These are phyloP conservation scores for Neostapfia colusana DNA, from an alignment of 176 grass and related monocot genomes.

Conservation along the genomic window DNA sequence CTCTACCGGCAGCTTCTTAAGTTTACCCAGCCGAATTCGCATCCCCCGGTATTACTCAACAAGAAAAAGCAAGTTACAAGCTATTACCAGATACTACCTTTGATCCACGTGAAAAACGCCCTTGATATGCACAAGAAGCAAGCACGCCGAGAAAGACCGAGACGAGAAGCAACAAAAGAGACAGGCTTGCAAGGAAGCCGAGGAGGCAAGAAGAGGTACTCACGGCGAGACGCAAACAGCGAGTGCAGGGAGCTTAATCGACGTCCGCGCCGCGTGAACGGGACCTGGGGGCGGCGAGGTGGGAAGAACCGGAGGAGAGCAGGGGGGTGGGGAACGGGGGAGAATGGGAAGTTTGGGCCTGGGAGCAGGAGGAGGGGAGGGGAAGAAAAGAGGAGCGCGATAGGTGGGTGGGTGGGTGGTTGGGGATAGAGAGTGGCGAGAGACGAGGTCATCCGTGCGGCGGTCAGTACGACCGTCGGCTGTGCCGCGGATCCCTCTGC, in stretches of 20 bases:
- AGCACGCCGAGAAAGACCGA: neutral
- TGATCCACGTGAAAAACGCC: neutral
- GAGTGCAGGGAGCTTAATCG: constrained; percentile 5
- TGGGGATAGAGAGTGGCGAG: constrained; percentile 28
- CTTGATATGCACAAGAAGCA: constrained; percentile 5
- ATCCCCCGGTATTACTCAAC: neutral
- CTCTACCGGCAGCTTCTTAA: constrained; percentile 1
- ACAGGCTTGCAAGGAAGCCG: neutral
- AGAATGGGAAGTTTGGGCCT: constrained; percentile 11
- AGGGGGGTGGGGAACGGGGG: constrained; percentile 13
- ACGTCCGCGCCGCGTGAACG: constrained; percentile 1
- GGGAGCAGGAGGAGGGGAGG: neutral
- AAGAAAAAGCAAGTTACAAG: neutral
- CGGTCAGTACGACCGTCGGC: constrained; percentile 35
- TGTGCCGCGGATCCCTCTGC: constrained; percentile 42
- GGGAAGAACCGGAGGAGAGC: constrained; percentile 24
- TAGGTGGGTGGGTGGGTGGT: neutral
- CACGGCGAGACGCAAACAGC: constrained; percentile 26
- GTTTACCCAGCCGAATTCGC: neutral
- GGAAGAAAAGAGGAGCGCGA: neutral
- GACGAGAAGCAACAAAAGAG: constrained; percentile 4
- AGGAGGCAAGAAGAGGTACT: constrained; percentile 25
- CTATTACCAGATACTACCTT: neutral
- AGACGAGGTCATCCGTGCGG: constrained; percentile 30
- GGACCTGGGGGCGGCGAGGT: constrained; percentile 32